Conservation (phyloP, 1,139 yeast species). For the Hyphopichia fennica region DNA sequence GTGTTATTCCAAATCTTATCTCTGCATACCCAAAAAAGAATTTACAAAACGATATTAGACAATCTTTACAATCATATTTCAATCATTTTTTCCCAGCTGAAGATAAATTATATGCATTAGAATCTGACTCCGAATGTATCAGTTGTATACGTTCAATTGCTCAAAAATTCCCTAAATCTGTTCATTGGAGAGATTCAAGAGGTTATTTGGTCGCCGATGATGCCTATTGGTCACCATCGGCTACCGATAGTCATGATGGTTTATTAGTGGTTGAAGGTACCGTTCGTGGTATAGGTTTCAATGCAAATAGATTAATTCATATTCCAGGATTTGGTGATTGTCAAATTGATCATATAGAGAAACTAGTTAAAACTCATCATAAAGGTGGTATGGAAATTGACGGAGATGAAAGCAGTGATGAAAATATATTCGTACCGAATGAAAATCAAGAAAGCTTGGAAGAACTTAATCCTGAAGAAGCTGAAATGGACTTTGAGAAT, state of each 20-base stretch:
- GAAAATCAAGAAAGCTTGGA: constrained; percentile 66
- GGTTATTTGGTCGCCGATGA: constrained; percentile 82
- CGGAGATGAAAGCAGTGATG: constrained; percentile 23
- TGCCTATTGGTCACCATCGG: constrained; percentile 43
- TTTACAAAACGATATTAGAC: constrained; percentile 74
- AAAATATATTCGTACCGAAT: constrained; percentile 40
- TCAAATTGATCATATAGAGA: constrained; percentile 69
- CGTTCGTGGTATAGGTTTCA: constrained; percentile 84
- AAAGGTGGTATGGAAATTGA: constrained; percentile 20
- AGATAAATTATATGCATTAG: constrained; percentile 75
- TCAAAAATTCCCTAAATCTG: constrained; percentile 82
- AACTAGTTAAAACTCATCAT: constrained; percentile 19
- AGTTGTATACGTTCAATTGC: constrained; percentile 75
- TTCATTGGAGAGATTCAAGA: constrained; percentile 89
- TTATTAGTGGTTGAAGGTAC: constrained; percentile 70
- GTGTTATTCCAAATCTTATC: constrained; percentile 75
- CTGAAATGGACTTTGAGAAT: constrained; percentile 43
- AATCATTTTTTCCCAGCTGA: constrained; percentile 87
- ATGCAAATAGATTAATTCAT: constrained; percentile 75
- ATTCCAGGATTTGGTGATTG: constrained; percentile 90
- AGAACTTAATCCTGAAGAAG: constrained; percentile 61
- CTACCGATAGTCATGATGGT: constrained; percentile 27
- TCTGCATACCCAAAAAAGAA: constrained; percentile 71
- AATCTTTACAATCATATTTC: constrained; percentile 80
- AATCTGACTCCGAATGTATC: constrained; percentile 62